Percentiles rank a stretch among this genome's conserved stretches.
Evolutionary conservation across 2,329 filamentous ascomycete genomes (phyloP).

Genomic region (Chaetomium sp.): DNA sequence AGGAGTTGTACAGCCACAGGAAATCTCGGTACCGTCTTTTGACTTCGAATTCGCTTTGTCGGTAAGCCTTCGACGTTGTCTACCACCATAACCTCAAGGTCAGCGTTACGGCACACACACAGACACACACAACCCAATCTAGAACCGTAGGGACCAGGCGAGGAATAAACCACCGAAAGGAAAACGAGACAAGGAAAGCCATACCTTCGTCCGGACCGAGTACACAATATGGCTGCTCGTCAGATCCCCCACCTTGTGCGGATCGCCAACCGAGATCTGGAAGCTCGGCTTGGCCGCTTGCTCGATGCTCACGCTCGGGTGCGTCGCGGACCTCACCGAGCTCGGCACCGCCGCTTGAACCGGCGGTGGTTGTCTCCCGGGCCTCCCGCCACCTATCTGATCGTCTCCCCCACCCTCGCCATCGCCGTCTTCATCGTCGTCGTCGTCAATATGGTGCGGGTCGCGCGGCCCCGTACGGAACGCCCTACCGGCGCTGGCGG

Average conservation of each 20-base stretch:
- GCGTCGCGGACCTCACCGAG: slow-evolving; percentile 45
- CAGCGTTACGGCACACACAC: neutral
- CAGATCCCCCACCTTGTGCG: slow-evolving; percentile 94
- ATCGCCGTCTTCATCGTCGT: slow-evolving; percentile 53
- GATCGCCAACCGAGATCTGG: slow-evolving; percentile 86
- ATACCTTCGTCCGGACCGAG: slow-evolving; percentile 84
- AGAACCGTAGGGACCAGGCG: no score
- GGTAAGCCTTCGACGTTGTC: slow-evolving; percentile 95
- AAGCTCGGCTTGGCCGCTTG: slow-evolving; percentile 91
- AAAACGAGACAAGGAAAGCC: slow-evolving; percentile 9
- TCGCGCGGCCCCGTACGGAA: slow-evolving; percentile 37
- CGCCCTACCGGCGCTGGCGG: slow-evolving; percentile 21
- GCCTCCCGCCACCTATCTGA: neutral
- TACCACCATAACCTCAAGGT: slow-evolving; percentile 29
- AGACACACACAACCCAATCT: no score
- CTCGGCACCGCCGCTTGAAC: slow-evolving; percentile 53
- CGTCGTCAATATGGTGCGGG: slow-evolving; percentile 62
- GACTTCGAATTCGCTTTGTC: slow-evolving; percentile 85
- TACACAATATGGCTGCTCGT: slow-evolving; percentile 98
- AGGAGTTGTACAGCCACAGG: slow-evolving; percentile 90
- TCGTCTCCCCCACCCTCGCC: slow-evolving; percentile 21
- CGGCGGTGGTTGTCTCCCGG: slow-evolving; percentile 54
- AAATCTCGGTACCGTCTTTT: slow-evolving; percentile 94
- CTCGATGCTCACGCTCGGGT: slow-evolving; percentile 82
- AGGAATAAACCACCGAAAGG: neutral